Evolutionary conservation across 2,329 filamentous ascomycete species (phyloP), one percentile per base, ranked within the genome.

Genomic region (Trichoderma oligosporum): DNA sequence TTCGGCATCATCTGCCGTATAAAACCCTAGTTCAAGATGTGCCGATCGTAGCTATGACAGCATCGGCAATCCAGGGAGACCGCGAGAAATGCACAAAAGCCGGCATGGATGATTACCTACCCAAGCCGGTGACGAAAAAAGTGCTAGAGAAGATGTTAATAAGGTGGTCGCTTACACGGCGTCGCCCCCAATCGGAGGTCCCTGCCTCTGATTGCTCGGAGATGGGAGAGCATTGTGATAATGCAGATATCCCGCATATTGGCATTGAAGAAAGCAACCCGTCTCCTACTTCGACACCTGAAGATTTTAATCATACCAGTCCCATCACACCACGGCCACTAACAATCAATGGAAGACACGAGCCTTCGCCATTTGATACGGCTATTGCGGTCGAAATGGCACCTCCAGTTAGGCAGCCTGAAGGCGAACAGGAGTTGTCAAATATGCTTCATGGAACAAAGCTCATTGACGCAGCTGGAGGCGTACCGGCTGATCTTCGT

Each of bases 41-140:
- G 4, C 87, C 87, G 0, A 89, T 91, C 49, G 84, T 91, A 35
- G 88, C 88, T n/a, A 89, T 91, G 86, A 91, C 88, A 0, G 88
- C 87, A 4, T 88, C 84, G 4, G 88, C 88, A 0, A 90, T 91
- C 38, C 86, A 89, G 66, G 88, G 88, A 4, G 88, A 91, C 65
- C 78, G 81, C 47, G 87, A 91, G 67, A 90, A 89, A 67, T 91
- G 87, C 66, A 81, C 82, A 59, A 80, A 79, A 60, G 85, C 86
- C 7, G 88, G 88, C 29, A 91, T 91, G 88, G 87, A 91, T 62
- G 86, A 89, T 65, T 87, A 89, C 64, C 74, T 89, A 8, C 76
- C 84, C n/a, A 89, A 89, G 66, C 88, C 87, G 1, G 87, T 91
- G 38, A 87, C 85, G 63, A 82, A 85, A 62, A 79, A 80, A 51